These are phyloP conservation scores for Candida xyloterini DNA, from an alignment of 805 yeast genomes.

Conservation along the genomic window DNA sequence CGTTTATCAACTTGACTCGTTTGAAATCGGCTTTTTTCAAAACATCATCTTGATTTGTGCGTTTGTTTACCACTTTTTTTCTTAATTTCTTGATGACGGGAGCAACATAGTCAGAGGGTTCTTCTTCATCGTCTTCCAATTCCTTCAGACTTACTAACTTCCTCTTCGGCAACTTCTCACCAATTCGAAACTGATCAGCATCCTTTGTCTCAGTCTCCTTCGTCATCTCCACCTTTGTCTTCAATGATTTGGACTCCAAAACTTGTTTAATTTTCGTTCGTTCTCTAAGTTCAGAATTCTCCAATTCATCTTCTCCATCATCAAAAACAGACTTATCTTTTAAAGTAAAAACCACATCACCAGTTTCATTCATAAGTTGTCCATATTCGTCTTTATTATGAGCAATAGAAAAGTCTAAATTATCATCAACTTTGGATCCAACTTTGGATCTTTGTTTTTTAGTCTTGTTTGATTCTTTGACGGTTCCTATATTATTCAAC, in stretches of 20 bases:
- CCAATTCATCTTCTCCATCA: constrained; percentile 41
- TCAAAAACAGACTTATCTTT: constrained; percentile 45
- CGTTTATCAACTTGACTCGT: constrained; percentile 28
- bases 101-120: constrained; percentile 3
- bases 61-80: constrained; percentile 10
- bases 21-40: constrained; percentile 21
- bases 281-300: constrained; percentile 25
- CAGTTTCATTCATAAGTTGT: constrained; percentile 27
- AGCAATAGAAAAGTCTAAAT: constrained; percentile 38
- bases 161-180: constrained; percentile 19
- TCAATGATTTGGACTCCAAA: constrained; percentile 7
- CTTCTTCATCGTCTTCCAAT: constrained; percentile 18
- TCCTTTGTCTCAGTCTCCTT: constrained; percentile 21
- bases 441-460: too few species aligned
- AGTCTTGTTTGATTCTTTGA: constrained; percentile 2
- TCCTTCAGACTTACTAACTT: constrained; percentile 14
- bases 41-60: constrained; percentile 22
- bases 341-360: constrained; percentile 52
- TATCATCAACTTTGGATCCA: constrained; percentile 4
- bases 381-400: constrained; percentile 44
- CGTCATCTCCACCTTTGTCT: constrained; percentile 36
- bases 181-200: constrained; percentile 26
- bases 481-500: constrained; percentile 30
- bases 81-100: constrained; percentile 20
- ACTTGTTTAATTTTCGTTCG: constrained; percentile 21